Base-by-base conservation (phyloP, 108 stramenopile species). In the Cyclotella choctawhatcheeana region DNA sequence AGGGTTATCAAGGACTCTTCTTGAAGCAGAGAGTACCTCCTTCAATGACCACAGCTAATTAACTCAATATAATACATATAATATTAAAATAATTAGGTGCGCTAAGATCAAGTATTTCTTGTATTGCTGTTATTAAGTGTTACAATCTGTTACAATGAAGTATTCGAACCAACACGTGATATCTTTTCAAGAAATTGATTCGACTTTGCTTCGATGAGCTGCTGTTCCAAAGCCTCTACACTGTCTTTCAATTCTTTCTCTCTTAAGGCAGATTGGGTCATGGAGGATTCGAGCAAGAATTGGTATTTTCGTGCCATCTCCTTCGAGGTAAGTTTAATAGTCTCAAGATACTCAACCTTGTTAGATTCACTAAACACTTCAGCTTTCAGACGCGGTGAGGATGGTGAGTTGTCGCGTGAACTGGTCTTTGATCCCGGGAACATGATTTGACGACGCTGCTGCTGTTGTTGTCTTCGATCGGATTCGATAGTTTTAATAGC, bases 1-100 rank as follows among this genome's bases (percentile, higher is more conserved):
- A 86, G 63, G 93, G 93, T 63, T 76, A 89, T 34, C 48, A 85
- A 29, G 83, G 85, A 20, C 53, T 94, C 10, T 32, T 91, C 44
- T 70, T 77, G 25, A 56, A 51, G 27, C 33, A 52, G 44, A 54
- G 76, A n/a, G n/a, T n/a, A n/a, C n/a, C n/a, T n/a, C n/a, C n/a
- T n/a, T n/a, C n/a, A n/a, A n/a, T n/a, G n/a, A n/a, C n/a, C n/a
- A n/a, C n/a, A n/a, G n/a, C n/a, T n/a, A n/a, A n/a, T n/a, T n/a
- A n/a, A n/a, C n/a, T n/a, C n/a, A n/a, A n/a, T n/a, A n/a, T n/a
- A n/a, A n/a, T n/a, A n/a, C n/a, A n/a, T n/a, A n/a, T n/a, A n/a
- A n/a, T n/a, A n/a, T n/a, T n/a, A n/a, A n/a, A n/a, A n/a, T n/a
- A n/a, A n/a, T n/a, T n/a, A n/a, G n/a, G n/a, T n/a, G n/a, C n/a